These are phyloP conservation scores for Ascocoryne sarcoides DNA, from an alignment of 2,329 filamentous ascomycete species.

Conservation along the genomic window DNA sequence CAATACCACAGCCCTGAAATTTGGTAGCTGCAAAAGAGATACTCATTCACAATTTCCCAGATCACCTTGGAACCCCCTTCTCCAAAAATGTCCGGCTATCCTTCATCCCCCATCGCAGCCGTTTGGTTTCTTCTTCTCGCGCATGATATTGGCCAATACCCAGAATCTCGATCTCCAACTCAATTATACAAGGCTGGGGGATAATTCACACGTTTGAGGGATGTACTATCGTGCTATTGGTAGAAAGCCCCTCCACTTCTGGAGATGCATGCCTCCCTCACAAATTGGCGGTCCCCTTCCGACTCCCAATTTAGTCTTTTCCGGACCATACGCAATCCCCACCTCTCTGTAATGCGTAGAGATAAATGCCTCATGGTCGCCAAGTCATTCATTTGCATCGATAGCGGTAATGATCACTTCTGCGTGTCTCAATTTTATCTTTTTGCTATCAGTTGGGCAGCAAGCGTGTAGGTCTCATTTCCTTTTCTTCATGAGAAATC, in stretches of 20 bases:
- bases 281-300: slow-evolving; percentile 59
- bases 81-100: slow-evolving; percentile 70
- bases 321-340: slow-evolving; percentile 63
- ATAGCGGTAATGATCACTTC: slow-evolving; percentile 69
- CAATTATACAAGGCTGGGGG: neutral
- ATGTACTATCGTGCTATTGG: slow-evolving; percentile 70
- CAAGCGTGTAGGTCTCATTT: slow-evolving; percentile 63
- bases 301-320: slow-evolving; percentile 83
- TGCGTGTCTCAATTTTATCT: slow-evolving; percentile 20
- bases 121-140: slow-evolving; percentile 50
- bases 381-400: slow-evolving; percentile 89
- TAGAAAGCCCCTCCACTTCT: slow-evolving; percentile 95
- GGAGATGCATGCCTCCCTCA: slow-evolving; percentile 70
- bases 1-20: too few relatives aligned
- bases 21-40: too few relatives aligned
- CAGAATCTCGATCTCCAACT: slow-evolving; percentile 3
- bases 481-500: slow-evolving; percentile 65
- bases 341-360: slow-evolving; percentile 73
- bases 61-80: slow-evolving; percentile 63
- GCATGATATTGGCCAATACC: slow-evolving; percentile 10
- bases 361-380: slow-evolving; percentile 69
- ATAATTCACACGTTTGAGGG: slow-evolving; percentile 60
- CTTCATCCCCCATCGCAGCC: slow-evolving; percentile 56
- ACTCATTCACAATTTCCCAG: slow-evolving; percentile 60
- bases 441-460: too few relatives aligned